Base-by-base conservation (phyloP, 345 rosid species). In the Rhodamnia argentea region DNA sequence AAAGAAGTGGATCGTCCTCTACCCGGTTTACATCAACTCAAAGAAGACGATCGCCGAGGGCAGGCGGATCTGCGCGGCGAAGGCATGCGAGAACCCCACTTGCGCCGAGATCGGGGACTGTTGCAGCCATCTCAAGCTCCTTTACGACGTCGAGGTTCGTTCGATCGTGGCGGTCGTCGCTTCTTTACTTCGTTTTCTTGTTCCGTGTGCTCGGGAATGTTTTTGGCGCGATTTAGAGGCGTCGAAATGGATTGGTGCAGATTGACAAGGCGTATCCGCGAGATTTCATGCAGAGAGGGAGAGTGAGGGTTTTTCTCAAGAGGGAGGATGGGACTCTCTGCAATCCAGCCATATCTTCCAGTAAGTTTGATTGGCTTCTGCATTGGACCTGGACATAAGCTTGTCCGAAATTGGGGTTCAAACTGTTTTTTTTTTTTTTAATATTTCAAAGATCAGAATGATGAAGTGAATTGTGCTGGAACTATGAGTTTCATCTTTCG, bases 31-130 rank as follows among this genome's bases (percentile, higher is more conserved):
- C 88, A 94, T 98, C 18, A 98, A 98, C 83, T 93, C 98, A 5
- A 98, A 94, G 95, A 95, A 96, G 88, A 98, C 98, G 14, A 92
- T 96, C 81, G 98, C 98, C 27, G 93, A 96, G 70, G 99, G 99
- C 40, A 92, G 99, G 88, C 92, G 97, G 76, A 93, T 98, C 62
- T 88, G 93, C 88, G 70, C 87, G 74, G 88, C 90, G 78, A 94
- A 93, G 87, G 96, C 96, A 26, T 95, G 99, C 85, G 99, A 95
- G 90, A 98, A 91, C 75, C 99, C 97, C 15, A 98, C 94, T 60
- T 95, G 94, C 87, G 81, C 86, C 40, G 98, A 96, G 95, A 98
- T 95, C 64, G 94, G 91, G 60, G 99, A 96, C 85, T 96, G 98
- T 87, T 98, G 99, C 92, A 87, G 85, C 87, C 91, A 93, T 87